A percentile compares a stretch with the other conserved stretches of the same genome.
Evolutionary conservation across 441 rosid species (phyloP).

Genomic region (Gossypium lobatum): DNA sequence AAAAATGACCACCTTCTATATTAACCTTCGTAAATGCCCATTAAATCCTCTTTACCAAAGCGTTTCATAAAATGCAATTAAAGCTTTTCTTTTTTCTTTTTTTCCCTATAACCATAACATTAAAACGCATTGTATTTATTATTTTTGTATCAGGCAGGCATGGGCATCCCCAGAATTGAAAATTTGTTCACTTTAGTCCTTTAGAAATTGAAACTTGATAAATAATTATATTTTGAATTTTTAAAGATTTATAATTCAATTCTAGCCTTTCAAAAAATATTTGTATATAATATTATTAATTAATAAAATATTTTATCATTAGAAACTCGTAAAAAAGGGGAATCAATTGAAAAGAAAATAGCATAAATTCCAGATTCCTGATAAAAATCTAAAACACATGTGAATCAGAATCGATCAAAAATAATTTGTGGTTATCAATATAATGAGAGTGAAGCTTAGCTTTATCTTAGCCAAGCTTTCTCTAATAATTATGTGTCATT

Average conservation of each 20-base stretch:
- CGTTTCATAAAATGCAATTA: background rate
- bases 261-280: background rate
- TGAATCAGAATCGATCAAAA: background rate
- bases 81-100: no score
- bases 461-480: background rate
- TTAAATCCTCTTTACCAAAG: background rate
- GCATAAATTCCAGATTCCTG: background rate
- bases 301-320: no score
- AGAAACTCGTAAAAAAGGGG: no score
- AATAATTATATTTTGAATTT: no score
- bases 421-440: background rate
- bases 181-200: no score
- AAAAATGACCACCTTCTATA: background rate
- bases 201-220: no score
- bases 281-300: no score
- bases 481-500: background rate
- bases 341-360: background rate
- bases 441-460: background rate
- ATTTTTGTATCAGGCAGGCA: no score
- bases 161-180: no score
- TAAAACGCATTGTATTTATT: no score
- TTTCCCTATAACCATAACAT: no score
- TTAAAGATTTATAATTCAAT: no score
- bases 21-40: background rate
- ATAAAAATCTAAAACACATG: background rate